A percentile compares a stretch with the other conserved stretches of the same genome.
Evolutionary conservation across 148 eudicot species (phyloP).

Genomic region (Rheum nobile): DNA sequence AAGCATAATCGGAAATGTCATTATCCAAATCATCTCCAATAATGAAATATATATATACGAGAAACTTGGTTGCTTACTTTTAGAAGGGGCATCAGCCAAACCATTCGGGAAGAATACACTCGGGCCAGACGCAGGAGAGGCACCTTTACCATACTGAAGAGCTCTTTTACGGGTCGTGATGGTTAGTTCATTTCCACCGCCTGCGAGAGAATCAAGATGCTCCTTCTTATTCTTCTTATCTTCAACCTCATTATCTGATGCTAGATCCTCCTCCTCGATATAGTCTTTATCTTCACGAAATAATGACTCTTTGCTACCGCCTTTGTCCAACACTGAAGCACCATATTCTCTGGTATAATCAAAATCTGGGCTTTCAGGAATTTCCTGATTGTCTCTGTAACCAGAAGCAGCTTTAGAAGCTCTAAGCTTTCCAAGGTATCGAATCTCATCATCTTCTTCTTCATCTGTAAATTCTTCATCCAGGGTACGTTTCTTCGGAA

Average conservation of each 20-base stretch:
- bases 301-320: constrained; percentile 16
- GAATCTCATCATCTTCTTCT: constrained; percentile 51
- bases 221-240: constrained; percentile 17
- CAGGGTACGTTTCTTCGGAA: constrained; percentile 22
- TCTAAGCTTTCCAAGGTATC: constrained; percentile 58
- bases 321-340: constrained; percentile 11
- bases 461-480: constrained; percentile 47
- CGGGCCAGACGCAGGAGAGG: constrained; percentile 19
- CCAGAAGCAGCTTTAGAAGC: constrained; percentile 26
- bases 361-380: constrained; percentile 13
- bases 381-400: constrained; percentile 16
- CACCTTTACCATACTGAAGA: constrained; percentile 17
- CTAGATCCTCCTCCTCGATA: constrained; percentile 17
- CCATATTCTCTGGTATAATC: constrained; percentile 2
- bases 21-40: not conserved
- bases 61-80: constrained; percentile 18
- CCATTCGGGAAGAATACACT: constrained; percentile 35
- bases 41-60: not conserved
- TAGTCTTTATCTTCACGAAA: constrained; percentile 21
- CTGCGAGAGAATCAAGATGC: constrained; percentile 12
- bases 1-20: not conserved
- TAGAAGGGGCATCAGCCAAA: constrained; percentile 32
- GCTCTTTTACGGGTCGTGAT: constrained; percentile 45
- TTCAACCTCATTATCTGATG: constrained; percentile 30
- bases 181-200: constrained; percentile 28